Evolutionary conservation across 768 basidiomycete species (phyloP).

Genomic region (Exidia glandulosa): DNA sequence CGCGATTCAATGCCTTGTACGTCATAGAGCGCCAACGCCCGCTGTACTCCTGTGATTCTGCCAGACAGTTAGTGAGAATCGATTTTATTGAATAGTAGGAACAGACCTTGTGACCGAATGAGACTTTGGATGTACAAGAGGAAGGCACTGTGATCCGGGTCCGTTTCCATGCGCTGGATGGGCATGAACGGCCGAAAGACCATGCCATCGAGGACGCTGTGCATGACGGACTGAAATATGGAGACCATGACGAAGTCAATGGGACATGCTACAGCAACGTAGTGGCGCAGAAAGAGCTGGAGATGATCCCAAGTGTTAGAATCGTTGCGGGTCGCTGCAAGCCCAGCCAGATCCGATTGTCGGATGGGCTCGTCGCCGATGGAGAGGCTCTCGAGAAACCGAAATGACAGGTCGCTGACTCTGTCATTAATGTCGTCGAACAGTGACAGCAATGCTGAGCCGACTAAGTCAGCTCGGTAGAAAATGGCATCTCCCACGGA

Average conservation of each 20-base stretch:
- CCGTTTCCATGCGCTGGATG: neutral
- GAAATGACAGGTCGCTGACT: neutral
- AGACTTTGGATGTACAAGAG: neutral
- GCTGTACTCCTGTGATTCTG: neutral
- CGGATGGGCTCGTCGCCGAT: neutral
- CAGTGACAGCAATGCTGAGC: neutral
- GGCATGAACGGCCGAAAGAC: neutral
- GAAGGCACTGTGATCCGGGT: neutral
- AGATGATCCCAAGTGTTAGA: neutral
- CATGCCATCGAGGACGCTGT: neutral
- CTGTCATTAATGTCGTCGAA: neutral
- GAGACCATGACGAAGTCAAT: neutral
- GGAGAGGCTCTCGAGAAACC: neutral
- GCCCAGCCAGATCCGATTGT: neutral
- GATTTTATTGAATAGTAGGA: too few relatives aligned
- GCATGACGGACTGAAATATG: neutral
- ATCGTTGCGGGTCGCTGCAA: neutral
- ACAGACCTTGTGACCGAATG: neutral
- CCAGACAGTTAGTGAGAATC: neutral
- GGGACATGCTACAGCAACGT: neutral
- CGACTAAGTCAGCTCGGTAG: neutral
- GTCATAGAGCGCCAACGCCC: neutral
- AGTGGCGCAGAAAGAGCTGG: neutral
- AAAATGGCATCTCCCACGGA: neutral
- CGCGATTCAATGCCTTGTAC: neutral